Evolutionary conservation across 1,284 basidiomycete species (phyloP), one percentile per base, ranked within the genome.

Genomic region (Limonomyces culmigenus): DNA sequence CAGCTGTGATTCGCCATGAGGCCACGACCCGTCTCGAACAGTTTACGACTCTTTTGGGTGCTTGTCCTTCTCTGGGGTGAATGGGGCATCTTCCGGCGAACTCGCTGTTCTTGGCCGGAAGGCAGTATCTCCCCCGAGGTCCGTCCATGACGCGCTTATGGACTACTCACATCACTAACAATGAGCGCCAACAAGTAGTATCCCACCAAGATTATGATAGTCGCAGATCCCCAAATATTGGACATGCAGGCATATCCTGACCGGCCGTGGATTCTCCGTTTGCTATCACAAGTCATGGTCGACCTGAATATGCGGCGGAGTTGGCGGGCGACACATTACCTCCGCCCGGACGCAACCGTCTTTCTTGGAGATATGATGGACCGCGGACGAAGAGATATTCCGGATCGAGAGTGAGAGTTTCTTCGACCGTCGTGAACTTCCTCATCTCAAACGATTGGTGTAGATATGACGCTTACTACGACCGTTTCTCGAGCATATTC

Each of bases 331-430:
- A 69, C 75, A 0, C 52, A 62, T 17, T n/a, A n/a, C n/a, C 59
- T 81, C 19, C 64, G 59, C 16, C 81, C 86, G 1, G 64, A 89
- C 48, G 65, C 62, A 11, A 70, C 89, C 5, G 62, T 92, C 6
- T 83, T 92, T 42, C 59, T 89, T 15, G 88, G n/a, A 17, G 77
- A 84, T 53, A 73, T 85, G 72, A 63, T 81, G 37, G 70, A 74
- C 35, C 70, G 67, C 36, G 86, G 84, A 3, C 68, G 76, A 41
- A 59, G 64, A 14, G 59, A 67, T 8, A 67, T 65, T 48, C 60
- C 58, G 19, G 65, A 69, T 36, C 51, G 59, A 41, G 75, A 86
- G 87, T 88, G 53, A 55, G 77, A 67, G 29, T 38, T 35, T 33
- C 34, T 19, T 8, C 8, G 10, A 8, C 25, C 10, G n/a, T n/a